Percentiles rank a stretch among this genome's conserved stretches.
These are phyloP conservation scores for Magnusiomyces paraingens DNA, from an alignment of 1,139 yeast genomes.

Conservation along the genomic window DNA sequence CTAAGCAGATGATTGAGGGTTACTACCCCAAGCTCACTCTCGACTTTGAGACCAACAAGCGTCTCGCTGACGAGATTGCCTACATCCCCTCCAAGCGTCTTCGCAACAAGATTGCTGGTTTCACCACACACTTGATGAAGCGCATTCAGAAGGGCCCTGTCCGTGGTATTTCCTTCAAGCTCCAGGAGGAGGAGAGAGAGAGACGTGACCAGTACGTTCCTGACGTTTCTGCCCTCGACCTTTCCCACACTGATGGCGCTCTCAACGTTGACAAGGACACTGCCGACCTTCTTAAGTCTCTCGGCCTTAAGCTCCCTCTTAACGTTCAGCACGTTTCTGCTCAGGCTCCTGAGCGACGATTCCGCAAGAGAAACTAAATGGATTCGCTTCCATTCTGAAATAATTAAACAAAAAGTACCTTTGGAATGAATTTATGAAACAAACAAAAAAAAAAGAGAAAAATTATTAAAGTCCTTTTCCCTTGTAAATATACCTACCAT, in stretches of 20 bases:
- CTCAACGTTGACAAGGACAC: constrained; percentile 98
- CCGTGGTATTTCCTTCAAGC: constrained; percentile 99
- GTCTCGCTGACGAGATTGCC: constrained; percentile 97
- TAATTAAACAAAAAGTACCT: neutral
- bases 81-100: constrained; percentile 99
- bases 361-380: constrained; percentile 78
- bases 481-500: neutral
- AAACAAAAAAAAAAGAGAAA: neutral
- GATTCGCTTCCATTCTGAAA: neutral
- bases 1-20: constrained; percentile 99
- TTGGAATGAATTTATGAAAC: neutral
- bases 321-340: constrained; percentile 89
- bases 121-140: constrained; percentile 99
- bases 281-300: constrained; percentile 89
- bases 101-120: constrained; percentile 99
- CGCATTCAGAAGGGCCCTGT: constrained; percentile 99
- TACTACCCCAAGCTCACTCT: constrained; percentile 99
- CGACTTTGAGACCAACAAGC: constrained; percentile 99
- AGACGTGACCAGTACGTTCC: constrained; percentile 99
- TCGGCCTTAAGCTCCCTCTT: constrained; percentile 95
- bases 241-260: constrained; percentile 92
- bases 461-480: neutral
- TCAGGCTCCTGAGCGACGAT: constrained; percentile 90
- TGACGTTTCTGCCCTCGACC: constrained; percentile 99
- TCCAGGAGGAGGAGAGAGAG: constrained; percentile 99